Percentiles rank a stretch among this genome's conserved stretches.
Evolutionary conservation across 208 protist species (phyloP).

Genomic region (Tritrichomonas foetus): DNA sequence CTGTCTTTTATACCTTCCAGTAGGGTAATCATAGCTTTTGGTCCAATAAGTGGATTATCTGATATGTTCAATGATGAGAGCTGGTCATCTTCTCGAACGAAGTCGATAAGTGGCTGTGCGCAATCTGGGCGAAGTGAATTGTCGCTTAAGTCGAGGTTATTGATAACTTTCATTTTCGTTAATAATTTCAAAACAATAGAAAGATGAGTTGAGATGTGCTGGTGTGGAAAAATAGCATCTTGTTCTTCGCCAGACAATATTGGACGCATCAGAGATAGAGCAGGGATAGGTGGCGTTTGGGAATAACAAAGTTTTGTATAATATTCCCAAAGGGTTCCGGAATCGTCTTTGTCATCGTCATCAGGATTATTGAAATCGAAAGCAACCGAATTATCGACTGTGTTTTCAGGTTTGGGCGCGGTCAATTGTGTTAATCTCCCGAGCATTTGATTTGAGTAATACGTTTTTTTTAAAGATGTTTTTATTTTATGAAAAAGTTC

Average conservation of each 20-base stretch:
- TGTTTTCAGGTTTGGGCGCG: no score
- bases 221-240: neutral
- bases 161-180: neutral
- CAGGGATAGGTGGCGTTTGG: neutral
- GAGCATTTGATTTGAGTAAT: no score
- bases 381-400: no score
- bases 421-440: no score
- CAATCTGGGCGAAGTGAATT: neutral
- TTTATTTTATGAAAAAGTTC: no score
- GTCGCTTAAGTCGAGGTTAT: neutral
- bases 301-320: constrained; percentile 24
- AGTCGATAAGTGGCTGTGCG: neutral
- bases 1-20: neutral
- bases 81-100: neutral
- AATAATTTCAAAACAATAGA: neutral
- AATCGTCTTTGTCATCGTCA: neutral
- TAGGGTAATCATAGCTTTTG: neutral
- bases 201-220: neutral
- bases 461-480: no score
- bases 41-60: neutral
- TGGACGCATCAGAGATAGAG: neutral
- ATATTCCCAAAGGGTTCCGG: neutral
- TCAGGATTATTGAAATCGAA: no score
- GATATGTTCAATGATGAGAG: neutral
- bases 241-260: neutral